Evolutionary conservation across 2,329 filamentous ascomycete species (phyloP).

Genomic region (Sporothrix luriei): DNA sequence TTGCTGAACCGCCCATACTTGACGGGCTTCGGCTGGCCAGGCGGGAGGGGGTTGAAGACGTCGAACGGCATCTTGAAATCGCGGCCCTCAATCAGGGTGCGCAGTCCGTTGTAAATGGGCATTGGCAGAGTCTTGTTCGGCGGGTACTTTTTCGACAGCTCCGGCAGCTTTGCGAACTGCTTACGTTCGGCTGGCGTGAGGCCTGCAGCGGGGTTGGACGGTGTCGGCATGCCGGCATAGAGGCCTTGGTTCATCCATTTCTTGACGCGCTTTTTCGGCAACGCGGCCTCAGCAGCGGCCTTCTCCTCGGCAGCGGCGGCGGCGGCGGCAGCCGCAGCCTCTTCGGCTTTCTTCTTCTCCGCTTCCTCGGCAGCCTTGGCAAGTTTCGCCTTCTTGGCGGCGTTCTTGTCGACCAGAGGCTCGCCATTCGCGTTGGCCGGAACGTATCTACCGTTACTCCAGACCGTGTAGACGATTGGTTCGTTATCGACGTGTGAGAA

Average conservation of each 20-base stretch:
- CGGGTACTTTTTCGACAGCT: conserved; percentile 51
- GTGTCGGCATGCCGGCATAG: conserved; percentile 76
- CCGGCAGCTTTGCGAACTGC: conserved; percentile 52
- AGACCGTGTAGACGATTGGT: conserved; percentile 61
- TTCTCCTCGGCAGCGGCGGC: conserved; percentile 33
- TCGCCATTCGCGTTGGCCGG: conserved; percentile 45
- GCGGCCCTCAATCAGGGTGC: conserved; percentile 69
- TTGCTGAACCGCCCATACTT: conserved; percentile 91
- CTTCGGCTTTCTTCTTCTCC: conserved; percentile 38
- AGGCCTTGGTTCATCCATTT: conserved; percentile 80
- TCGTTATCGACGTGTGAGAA: conserved; percentile 61
- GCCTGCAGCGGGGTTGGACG: conserved; percentile 52
- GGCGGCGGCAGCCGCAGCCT: conserved; percentile 39
- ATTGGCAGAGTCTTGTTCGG: conserved; percentile 66
- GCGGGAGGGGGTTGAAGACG: conserved; percentile 82
- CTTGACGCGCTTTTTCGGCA: conserved; percentile 60
- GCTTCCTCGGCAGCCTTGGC: conserved; percentile 36
- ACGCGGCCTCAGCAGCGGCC: conserved; percentile 40
- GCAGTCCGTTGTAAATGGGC: conserved; percentile 77
- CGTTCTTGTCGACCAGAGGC: conserved; percentile 41
- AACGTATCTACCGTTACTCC: conserved; percentile 67
- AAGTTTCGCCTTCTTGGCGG: conserved; percentile 37
- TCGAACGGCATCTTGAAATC: conserved; percentile 91
- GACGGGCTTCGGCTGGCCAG: conserved; percentile 85
- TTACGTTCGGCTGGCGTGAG: conserved; percentile 57